Base-by-base conservation (phyloP, 2,329 filamentous ascomycete genomes). In the Pestalotiopsis sp. region DNA sequence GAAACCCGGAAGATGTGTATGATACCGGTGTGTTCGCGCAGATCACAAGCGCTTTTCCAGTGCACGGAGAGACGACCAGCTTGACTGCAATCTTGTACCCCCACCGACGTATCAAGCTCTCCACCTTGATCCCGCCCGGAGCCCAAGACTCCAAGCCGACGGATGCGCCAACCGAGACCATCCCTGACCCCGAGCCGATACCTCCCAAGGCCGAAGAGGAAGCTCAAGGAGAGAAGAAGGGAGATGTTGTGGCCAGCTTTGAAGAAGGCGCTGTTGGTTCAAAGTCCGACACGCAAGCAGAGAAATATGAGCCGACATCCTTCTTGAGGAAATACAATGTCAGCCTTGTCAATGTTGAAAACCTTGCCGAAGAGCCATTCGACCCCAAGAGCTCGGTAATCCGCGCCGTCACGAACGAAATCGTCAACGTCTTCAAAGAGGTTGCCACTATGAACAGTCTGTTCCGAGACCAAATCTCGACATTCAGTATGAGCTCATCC, bases 401-500 rank as follows among this genome's bases (percentile, higher is more conserved):
- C 70, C 91, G 94, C 67, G 96, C 96, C 13, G 90, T 99, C 60
- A 96, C 95, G 64, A 97, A 95, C 76, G 97, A 99, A 82, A 98
- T 99, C 70, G 94, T 99, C 78, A 98, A 98, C 79, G 96, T 97
- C 0, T 98, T 98, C 86, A 98, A 98, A 82, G 95, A 98, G 79
- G 94, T 99, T 66, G 95, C 95, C 11, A 92, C 91, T 59, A 90
- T 98, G 81, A 99, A 98, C 82, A 94, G 93, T 69, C 86, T 99
- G 23, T 99, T 99, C 86, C 90, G 95, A 68, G 96, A 99, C 77
- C 96, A 99, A 78, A 97, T 99, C 67, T 97, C 95, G 0, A 97
- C 95, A 1, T 99, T 98, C 78, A 95, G 94, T 38, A 97, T 97
- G 86, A 97, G 94, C 75, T 94, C 97, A 75, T 97, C 93, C 11